Base-by-base conservation (phyloP, 352 stramenopile genomes). In the Phytophthora sp. region DNA sequence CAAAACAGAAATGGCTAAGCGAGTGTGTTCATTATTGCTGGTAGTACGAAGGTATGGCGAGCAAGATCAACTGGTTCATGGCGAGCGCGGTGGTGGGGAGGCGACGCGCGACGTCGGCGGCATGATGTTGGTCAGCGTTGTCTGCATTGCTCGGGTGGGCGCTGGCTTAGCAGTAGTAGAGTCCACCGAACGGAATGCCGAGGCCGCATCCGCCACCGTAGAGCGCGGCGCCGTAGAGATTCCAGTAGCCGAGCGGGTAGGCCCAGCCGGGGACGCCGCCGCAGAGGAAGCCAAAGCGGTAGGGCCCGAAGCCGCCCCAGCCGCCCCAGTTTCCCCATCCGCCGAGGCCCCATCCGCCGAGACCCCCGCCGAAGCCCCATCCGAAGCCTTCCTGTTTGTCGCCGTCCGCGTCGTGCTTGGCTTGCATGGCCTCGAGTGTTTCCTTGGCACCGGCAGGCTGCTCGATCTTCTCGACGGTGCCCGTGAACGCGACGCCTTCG, bases 291-390 rank as follows among this genome's bases (percentile, higher is more conserved):
- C 66, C 54, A 44, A 64, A 72, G 64, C 17, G 97, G 96, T 52
- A 98, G 98, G 66, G 95, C 68, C 9, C 98, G 98, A 70, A 46
- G 26, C 42, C 39, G 10, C 38, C 52, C 49, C 49, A 57, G 17
- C 49, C 49, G 28, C 49, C 49, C 49, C 49, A 46, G 15, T 18
- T 18, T n/a, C 34, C 49, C 49, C 49, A 57, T 1, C 49, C 46
- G 13, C 46, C 35, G 15, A 58, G 37, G 11, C 50, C 50, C n/a
- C 37, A 48, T 13, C 51, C 51, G 31, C 35, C n/a, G n/a, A 46
- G 21, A 20, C 48, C 48, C 2, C 30, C 30, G 23, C 35, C 35
- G 24, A 12, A 26, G 23, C 51, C 28, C 17, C 30, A 38, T 24
- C 53, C 32, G 31, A 23, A 44, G 5, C 37, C 31, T 21, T 35